Percentiles rank a stretch among this genome's conserved stretches.
These are phyloP conservation scores for Amyloporia xantha DNA, from an alignment of 768 basidiomycete species.

Conservation along the genomic window DNA sequence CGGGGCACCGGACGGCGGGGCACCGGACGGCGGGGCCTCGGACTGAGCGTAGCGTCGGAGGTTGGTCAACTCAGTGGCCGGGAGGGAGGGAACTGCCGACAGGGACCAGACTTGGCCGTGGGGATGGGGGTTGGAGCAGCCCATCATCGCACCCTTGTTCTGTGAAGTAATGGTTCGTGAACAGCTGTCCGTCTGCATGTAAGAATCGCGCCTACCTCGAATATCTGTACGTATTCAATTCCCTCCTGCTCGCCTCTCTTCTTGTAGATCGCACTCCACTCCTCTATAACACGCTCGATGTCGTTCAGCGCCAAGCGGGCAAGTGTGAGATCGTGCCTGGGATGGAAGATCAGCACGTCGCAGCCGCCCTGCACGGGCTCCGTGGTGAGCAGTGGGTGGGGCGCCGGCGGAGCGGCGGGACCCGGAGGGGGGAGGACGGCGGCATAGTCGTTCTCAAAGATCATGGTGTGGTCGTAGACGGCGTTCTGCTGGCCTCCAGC, in stretches of 20 bases:
- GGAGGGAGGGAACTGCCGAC: slow-evolving; percentile 62
- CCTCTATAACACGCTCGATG: slow-evolving; percentile 57
- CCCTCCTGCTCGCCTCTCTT: slow-evolving; percentile 55
- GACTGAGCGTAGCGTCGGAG: slow-evolving; percentile 43
- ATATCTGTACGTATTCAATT: slow-evolving; percentile 81
- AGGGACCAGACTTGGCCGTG: slow-evolving; percentile 89
- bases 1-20: slow-evolving; percentile 50
- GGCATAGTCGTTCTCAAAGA: slow-evolving; percentile 81
- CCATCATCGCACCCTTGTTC: slow-evolving; percentile 86
- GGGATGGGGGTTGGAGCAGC: slow-evolving; percentile 91
- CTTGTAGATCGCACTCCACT: slow-evolving; percentile 66
- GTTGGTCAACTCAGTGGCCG: slow-evolving; percentile 57
- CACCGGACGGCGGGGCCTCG: slow-evolving; percentile 27
- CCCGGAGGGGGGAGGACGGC: slow-evolving; percentile 63
- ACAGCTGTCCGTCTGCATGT: background rate
- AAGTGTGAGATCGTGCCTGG: slow-evolving; percentile 79
- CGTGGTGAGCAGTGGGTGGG: slow-evolving; percentile 55
- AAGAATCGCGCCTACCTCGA: slow-evolving; percentile 67
- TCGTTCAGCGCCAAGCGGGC: slow-evolving; percentile 54
- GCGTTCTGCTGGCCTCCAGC: slow-evolving; percentile 68
- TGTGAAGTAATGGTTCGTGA: slow-evolving; percentile 1
- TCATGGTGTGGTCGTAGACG: slow-evolving; percentile 55
- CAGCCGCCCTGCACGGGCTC: slow-evolving; percentile 78
- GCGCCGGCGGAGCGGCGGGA: slow-evolving; percentile 42
- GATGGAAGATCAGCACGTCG: slow-evolving; percentile 84